These are phyloP conservation scores for Chrysanthemum seticuspe DNA, from an alignment of 129 eudicot species.

Conservation along the genomic window DNA sequence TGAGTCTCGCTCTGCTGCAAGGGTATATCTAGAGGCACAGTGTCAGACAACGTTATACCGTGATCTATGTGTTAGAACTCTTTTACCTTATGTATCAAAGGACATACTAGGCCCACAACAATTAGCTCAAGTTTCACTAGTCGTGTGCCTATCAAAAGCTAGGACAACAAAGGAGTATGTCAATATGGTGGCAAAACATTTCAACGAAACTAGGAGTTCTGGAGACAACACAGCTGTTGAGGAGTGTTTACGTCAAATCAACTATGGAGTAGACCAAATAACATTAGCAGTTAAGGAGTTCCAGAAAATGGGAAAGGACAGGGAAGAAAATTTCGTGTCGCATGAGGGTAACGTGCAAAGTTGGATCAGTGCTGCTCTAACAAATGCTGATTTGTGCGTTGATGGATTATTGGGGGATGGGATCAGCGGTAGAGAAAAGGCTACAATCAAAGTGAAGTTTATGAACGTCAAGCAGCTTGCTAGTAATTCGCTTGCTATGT, in stretches of 20 bases:
- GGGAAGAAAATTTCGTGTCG: constrained; percentile 44
- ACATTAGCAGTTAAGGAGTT: constrained; percentile 52
- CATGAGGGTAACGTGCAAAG: constrained; percentile 59
- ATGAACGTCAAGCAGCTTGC: constrained; percentile 60
- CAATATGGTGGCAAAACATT: constrained; percentile 38
- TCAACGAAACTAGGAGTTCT: constrained; percentile 20
- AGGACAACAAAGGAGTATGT: constrained; percentile 44
- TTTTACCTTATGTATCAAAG: constrained; percentile 30
- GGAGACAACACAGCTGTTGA: constrained; percentile 35
- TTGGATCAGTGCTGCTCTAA: constrained; percentile 75
- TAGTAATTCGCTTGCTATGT: constrained; percentile 64
- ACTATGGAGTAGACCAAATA: constrained; percentile 52
- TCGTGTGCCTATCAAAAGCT: constrained; percentile 47
- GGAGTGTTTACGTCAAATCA: constrained; percentile 52
- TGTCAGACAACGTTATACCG: constrained; percentile 45
- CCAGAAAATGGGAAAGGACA: constrained; percentile 26
- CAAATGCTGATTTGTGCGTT: constrained; percentile 48
- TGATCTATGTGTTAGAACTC: constrained; percentile 41
- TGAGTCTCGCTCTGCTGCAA: constrained; percentile 39
- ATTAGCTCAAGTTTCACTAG: constrained; percentile 59
- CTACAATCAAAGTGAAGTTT: constrained; percentile 53
- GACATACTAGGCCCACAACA: constrained; percentile 38
- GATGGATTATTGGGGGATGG: constrained; percentile 52
- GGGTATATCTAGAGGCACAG: constrained; percentile 42
- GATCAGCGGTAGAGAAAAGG: constrained; percentile 45